Conservation (phyloP, 331 rosid genomes). For the Arachis monticola region DNA sequence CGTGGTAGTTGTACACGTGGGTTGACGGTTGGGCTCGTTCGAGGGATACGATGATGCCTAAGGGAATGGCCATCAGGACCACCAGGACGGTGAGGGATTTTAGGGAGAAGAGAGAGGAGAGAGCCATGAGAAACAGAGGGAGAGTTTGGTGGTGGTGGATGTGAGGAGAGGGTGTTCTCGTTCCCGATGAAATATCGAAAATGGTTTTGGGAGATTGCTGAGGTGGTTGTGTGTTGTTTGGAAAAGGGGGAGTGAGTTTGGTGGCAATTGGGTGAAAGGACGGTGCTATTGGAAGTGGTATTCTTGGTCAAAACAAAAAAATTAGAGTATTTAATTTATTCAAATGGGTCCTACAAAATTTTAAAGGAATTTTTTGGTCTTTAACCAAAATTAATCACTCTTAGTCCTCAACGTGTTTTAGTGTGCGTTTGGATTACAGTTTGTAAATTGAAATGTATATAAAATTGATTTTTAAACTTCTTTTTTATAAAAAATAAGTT, state of each 20-base stretch:
- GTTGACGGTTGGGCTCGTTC: conserved; percentile 65
- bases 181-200: neutral
- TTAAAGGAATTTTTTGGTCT: too few relatives aligned
- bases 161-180: neutral
- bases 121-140: conserved; percentile 27
- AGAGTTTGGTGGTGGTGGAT: neutral
- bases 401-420: too few relatives aligned
- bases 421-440: too few relatives aligned
- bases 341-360: too few relatives aligned
- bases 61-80: conserved; percentile 68
- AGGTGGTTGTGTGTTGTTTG: neutral
- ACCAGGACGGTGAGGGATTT: conserved; percentile 48
- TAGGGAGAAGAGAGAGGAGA: conserved; percentile 59
- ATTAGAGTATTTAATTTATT: too few relatives aligned
- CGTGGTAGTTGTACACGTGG: conserved; percentile 74
- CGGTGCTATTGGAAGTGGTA: too few relatives aligned
- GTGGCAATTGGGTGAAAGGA: too few relatives aligned
- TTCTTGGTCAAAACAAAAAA: too few relatives aligned
- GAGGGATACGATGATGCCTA: conserved; percentile 67
- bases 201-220: neutral
- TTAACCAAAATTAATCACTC: too few relatives aligned
- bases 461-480: too few relatives aligned
- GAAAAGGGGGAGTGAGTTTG: neutral
- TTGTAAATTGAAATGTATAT: too few relatives aligned
- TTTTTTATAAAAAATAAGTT: too few relatives aligned